Conservation (phyloP, 1,284 basidiomycete genomes). For the Mixia osmundae region DNA sequence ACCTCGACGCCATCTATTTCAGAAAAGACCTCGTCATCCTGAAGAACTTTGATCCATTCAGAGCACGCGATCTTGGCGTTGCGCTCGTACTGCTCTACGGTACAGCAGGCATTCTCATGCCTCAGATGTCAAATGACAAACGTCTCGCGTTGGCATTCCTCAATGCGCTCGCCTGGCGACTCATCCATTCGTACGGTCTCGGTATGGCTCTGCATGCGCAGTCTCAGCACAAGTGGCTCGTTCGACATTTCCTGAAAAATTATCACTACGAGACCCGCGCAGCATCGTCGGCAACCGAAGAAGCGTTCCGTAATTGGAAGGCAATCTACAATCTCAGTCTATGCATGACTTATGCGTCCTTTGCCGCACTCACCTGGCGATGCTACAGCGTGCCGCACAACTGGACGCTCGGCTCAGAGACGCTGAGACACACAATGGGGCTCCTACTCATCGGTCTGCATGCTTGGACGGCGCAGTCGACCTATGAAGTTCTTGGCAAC, state of each 20-base stretch:
- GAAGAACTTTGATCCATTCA: conserved; percentile 47
- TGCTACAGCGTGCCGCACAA: conserved; percentile 54
- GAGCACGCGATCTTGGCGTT: conserved; percentile 4
- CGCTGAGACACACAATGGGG: conserved; percentile 69
- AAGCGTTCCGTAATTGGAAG: conserved; percentile 92
- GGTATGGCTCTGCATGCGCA: conserved; percentile 64
- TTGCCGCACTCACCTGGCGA: conserved; percentile 59
- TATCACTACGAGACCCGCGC: conserved; percentile 39
- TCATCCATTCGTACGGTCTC: conserved; percentile 72
- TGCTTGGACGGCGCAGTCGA: conserved; percentile 70
- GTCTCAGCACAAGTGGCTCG: conserved; percentile 63
- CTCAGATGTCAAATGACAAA: conserved; percentile 11
- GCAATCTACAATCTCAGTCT: conserved; percentile 72
- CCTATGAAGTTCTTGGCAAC: conserved; percentile 73
- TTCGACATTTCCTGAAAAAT: conserved; percentile 66
- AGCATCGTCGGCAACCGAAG: conserved; percentile 48
- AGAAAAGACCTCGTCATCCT: conserved; percentile 62
- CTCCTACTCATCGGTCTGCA: conserved; percentile 61
- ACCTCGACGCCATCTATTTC: conserved; percentile 75
- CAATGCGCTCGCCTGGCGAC: conserved; percentile 65
- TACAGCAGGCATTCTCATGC: conserved; percentile 11
- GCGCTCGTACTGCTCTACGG: conserved; percentile 27
- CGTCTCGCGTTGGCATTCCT: conserved; percentile 35
- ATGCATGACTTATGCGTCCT: conserved; percentile 73
- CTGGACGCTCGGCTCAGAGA: conserved; percentile 73